Conservation (phyloP, 495 filamentous ascomycete species). For the Penicillium silybi region DNA sequence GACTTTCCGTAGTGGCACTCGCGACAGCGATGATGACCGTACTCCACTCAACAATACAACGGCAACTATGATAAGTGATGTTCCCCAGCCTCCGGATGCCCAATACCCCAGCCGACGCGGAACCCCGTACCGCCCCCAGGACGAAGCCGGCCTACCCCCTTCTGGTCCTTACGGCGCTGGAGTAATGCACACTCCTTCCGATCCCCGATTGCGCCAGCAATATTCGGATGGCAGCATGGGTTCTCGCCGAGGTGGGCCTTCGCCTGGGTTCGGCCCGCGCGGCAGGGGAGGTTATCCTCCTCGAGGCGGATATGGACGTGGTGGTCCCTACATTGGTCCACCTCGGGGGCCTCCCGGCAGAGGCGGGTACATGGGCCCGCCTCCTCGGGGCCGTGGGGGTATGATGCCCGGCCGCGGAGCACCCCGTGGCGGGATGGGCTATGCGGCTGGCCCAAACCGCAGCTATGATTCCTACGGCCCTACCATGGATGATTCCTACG, state of each 20-base stretch:
- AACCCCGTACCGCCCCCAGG: slow-evolving; percentile 45
- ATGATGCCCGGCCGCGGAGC: slow-evolving; percentile 48
- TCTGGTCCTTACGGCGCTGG: slow-evolving; percentile 33
- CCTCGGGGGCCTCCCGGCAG: slow-evolving; percentile 32
- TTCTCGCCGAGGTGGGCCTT: slow-evolving; percentile 45
- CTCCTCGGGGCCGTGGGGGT: slow-evolving; percentile 25
- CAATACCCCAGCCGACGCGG: slow-evolving; percentile 22
- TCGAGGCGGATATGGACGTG: slow-evolving; percentile 58
- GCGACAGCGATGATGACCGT: slow-evolving; percentile 69
- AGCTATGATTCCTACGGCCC: slow-evolving; percentile 24
- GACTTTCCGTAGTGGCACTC: slow-evolving; percentile 65
- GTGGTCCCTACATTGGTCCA: slow-evolving; percentile 44
- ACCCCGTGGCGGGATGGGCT: slow-evolving; percentile 47
- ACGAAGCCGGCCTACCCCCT: slow-evolving; percentile 64
- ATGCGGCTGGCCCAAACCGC: slow-evolving; percentile 30
- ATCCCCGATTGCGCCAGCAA: slow-evolving; percentile 53
- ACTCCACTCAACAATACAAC: slow-evolving; percentile 74
- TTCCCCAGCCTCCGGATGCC: slow-evolving; percentile 19
- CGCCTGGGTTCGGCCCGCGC: slow-evolving; percentile 34
- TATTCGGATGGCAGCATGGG: slow-evolving; percentile 62
- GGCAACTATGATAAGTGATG: slow-evolving; percentile 24
- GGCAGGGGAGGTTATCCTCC: slow-evolving; percentile 35
- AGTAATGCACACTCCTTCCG: slow-evolving; percentile 38
- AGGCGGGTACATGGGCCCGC: slow-evolving; percentile 37
- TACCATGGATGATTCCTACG: slow-evolving; percentile 27